Percentiles rank a stretch among this genome's conserved stretches.
These are phyloP conservation scores for Thraustochytrium striatum DNA, from an alignment of 352 stramenopile species.

Conservation along the genomic window DNA sequence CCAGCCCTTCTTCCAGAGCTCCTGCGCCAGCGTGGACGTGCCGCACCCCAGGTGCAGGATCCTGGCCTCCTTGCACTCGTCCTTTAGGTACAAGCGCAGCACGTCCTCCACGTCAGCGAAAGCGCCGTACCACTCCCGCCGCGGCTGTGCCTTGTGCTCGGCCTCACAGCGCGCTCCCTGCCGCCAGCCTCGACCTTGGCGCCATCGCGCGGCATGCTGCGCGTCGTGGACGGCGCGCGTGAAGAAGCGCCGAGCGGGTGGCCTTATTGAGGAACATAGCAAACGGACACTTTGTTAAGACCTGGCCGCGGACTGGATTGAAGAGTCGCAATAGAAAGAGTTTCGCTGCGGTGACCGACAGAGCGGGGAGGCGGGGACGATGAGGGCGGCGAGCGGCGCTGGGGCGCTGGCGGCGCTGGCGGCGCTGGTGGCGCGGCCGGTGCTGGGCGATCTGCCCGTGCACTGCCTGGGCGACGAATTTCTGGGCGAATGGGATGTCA, in stretches of 20 bases:
- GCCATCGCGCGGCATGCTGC: no score
- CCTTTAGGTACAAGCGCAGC: conserved; percentile 4
- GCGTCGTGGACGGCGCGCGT: no score
- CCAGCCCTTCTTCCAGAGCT: conserved; percentile 6
- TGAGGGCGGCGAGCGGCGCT: background rate
- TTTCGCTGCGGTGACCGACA: no score
- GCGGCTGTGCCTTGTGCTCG: no score
- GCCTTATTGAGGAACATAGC: no score
- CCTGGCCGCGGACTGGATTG: no score
- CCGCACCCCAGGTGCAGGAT: conserved; percentile 27
- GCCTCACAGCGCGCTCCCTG: no score
- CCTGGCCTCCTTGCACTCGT: background rate
- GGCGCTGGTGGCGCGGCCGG: no score
- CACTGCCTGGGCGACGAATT: conserved; percentile 44
- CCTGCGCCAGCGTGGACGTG: background rate
- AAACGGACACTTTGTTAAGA: no score
- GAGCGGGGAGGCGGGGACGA: no score
- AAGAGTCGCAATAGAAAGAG: no score
- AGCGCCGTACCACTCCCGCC: background rate
- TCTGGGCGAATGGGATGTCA: conserved; percentile 22
- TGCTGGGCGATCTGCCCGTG: conserved; percentile 12
- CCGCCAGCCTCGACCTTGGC: no score
- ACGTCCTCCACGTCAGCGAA: background rate
- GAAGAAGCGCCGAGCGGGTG: background rate
- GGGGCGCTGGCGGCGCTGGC: background rate